Base-by-base conservation (phyloP, 768 basidiomycete species). In the Amanita subjunquillea region DNA sequence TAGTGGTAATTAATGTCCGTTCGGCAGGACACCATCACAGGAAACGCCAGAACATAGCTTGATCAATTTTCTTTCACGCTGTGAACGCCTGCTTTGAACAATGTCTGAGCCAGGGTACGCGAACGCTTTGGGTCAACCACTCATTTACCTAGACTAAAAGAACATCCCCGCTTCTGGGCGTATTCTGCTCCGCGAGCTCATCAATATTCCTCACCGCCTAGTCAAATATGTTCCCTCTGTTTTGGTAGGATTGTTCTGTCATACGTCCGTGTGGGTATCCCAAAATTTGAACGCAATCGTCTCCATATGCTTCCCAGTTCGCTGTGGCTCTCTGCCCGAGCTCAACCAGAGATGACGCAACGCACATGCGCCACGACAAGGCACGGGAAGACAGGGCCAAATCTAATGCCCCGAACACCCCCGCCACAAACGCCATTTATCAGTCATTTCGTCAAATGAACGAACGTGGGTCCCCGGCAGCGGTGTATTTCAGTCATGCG, bases 121-220 rank as follows among this genome's bases (percentile, higher is more conserved):
- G 38, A 42, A 41, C 13, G 6, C 20, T 36, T 40, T 36, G 52
- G 51, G 49, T 22, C 42, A 36, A 12, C 25, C 39, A n/a, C 27
- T 41, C 8, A 39, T 53, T 27, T 25, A 13, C 17, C 29, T 51
- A 46, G 50, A 83, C 87, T 89, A 94, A 64, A 91, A 82, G 73
- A 95, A 95, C 88, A 95, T 88, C 56, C 89, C 88, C 20, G 86
- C 80, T 59, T 84, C 81, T 34, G 6, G 87, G 89, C 0, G 72
- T 65, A 50, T 62, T 69, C 83, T 84, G 86, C 65, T 85, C 80
- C 15, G 30, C 91, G 30, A 94, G 71, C 2, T 82, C 90, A 45
- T 72, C 69, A 15, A 96, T 77, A 65, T 95, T 30, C 30, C 4
- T 29, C 27, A 30, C 30, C 30, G 78, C 61, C 76, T 79, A 60